Evolutionary conservation across 2,329 filamentous ascomycete genomes (phyloP).

Genomic region (Dothistroma septosporum): DNA sequence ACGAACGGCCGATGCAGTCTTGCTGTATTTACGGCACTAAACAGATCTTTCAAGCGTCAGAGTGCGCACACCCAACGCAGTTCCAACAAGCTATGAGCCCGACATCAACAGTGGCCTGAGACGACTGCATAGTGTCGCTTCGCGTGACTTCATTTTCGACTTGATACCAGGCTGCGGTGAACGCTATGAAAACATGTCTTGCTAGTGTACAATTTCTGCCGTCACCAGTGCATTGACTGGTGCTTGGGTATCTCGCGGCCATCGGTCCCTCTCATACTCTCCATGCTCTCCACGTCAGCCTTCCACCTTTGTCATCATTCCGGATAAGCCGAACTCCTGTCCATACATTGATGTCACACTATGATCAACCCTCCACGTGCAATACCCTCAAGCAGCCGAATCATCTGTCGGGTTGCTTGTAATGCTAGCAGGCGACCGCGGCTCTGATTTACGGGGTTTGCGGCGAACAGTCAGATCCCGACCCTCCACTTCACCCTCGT

Average conservation of each 20-base stretch:
- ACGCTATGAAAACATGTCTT: not conserved
- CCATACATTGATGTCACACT: not conserved
- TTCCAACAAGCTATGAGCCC: too few relatives aligned
- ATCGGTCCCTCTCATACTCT: not conserved
- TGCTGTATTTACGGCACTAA: too few relatives aligned
- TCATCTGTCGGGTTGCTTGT: not conserved
- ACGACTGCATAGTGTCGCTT: too few relatives aligned
- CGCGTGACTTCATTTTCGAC: not conserved
- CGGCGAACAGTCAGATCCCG: conserved; percentile 9
- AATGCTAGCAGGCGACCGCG: not conserved
- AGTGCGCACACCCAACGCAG: too few relatives aligned
- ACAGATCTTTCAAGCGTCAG: too few relatives aligned
- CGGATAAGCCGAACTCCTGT: not conserved
- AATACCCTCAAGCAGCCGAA: not conserved
- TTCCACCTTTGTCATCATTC: not conserved
- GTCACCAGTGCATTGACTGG: not conserved
- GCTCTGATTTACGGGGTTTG: conserved; percentile 8
- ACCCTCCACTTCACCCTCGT: conserved; percentile 15
- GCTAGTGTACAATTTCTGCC: not conserved
- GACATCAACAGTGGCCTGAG: too few relatives aligned
- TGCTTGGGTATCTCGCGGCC: not conserved
- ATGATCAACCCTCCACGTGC: not conserved
- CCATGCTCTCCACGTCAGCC: not conserved
- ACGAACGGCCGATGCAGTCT: too few relatives aligned
- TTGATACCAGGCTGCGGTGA: not conserved